phyloP scores from a whole-genome alignment of 345 rosid species.

The Citrus cavaleriei region DNA sequence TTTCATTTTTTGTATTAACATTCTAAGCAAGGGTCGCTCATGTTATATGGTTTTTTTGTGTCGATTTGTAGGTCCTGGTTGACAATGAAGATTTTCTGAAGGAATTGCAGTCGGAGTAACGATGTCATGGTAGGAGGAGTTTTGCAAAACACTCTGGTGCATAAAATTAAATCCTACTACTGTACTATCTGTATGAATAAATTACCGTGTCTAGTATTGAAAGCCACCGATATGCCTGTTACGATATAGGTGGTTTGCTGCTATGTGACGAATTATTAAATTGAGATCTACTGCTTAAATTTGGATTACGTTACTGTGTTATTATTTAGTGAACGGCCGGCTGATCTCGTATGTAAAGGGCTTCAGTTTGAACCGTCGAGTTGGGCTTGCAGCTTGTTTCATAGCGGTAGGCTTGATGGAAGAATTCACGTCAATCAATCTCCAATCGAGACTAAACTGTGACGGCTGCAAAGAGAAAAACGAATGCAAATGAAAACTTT shows the following conservation, averaged over 20 bases:
- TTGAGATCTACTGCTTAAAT: not conserved
- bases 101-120: conserved; percentile 50
- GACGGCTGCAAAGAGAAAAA: too few relatives aligned
- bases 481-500: too few relatives aligned
- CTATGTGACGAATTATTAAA: not conserved
- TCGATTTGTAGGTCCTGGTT: conserved; percentile 62
- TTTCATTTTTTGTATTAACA: too few relatives aligned
- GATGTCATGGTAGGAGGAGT: not conserved
- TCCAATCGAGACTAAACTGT: too few relatives aligned
- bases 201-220: not conserved
- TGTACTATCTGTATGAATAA: conserved; percentile 21
- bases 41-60: not conserved
- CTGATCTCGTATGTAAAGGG: too few relatives aligned
- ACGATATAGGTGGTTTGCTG: not conserved
- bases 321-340: too few relatives aligned
- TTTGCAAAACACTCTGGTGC: not conserved
- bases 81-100: conserved; percentile 92
- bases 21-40: too few relatives aligned
- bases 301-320: not conserved
- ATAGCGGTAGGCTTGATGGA: too few relatives aligned
- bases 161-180: not conserved
- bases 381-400: too few relatives aligned
- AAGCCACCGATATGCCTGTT: not conserved
- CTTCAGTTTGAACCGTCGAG: too few relatives aligned
- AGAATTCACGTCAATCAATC: too few relatives aligned